phyloP scores from a whole-genome alignment of 1,139 yeast species.

The Yamadazyma diddensiae region DNA sequence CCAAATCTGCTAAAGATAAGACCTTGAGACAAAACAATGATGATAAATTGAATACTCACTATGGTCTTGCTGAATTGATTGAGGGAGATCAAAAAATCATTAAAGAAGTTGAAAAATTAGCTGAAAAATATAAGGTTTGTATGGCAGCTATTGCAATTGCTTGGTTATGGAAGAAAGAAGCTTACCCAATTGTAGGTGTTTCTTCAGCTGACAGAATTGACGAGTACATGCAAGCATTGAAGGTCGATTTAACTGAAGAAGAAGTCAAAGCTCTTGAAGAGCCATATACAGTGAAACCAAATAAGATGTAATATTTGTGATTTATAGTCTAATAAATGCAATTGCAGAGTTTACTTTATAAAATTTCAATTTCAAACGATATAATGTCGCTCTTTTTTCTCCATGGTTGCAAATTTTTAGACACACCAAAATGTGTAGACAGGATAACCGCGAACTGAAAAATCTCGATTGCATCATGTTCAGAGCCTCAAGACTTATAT shows the following conservation, averaged over 20 bases:
- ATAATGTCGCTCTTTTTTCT: too few species aligned
- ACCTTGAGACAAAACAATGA: background rate
- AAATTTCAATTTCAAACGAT: too few species aligned
- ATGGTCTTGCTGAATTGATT: background rate
- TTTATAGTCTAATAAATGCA: too few species aligned
- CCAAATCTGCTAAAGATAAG: too few species aligned
- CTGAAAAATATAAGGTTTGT: background rate
- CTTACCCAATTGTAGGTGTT: constrained; percentile 1
- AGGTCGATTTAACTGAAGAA: background rate
- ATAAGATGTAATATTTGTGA: too few species aligned
- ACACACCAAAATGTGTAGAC: too few species aligned
- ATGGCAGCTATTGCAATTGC: constrained; percentile 1
- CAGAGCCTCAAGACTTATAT: background rate
- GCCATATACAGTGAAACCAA: too few species aligned
- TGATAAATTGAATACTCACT: background rate
- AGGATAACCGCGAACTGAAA: constrained; percentile 1
- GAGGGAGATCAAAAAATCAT: background rate
- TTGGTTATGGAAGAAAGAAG: constrained; percentile 1
- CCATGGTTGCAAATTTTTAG: background rate
- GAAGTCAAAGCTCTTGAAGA: constrained; percentile 1
- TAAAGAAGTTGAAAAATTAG: background rate
- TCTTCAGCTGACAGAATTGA: background rate
- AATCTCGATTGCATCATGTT: background rate
- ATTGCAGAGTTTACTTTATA: too few species aligned
- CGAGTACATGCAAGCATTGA: background rate